phyloP scores from a whole-genome alignment of 1,284 basidiomycete genomes.

The Paramarasmius palmivorus region DNA sequence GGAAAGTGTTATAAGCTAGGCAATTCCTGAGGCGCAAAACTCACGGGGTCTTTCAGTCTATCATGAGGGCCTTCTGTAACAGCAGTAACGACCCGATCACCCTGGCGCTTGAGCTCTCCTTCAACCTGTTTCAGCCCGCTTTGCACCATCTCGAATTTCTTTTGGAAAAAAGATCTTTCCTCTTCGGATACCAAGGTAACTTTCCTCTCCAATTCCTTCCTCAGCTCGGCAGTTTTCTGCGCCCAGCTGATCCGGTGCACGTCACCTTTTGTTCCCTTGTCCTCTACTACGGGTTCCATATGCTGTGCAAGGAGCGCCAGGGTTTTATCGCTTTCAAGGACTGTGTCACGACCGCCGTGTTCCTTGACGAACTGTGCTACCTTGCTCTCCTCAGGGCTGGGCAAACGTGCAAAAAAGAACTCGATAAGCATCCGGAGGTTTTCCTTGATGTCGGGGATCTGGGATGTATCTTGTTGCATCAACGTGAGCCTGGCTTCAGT shows the following conservation, averaged over 20 bases:
- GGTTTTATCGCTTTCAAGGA: conserved; percentile 5
- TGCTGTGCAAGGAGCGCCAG: conserved; percentile 1
- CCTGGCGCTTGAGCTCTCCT: background rate
- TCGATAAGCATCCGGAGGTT: background rate
- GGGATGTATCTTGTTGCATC: background rate
- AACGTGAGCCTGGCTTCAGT: background rate
- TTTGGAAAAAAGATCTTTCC: conserved; percentile 3
- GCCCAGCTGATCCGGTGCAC: background rate
- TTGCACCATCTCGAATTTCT: conserved; percentile 1
- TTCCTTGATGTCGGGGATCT: too few species aligned
- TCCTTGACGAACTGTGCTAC: background rate
- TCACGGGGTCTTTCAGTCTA: conserved; percentile 6
- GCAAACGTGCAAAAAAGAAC: background rate
- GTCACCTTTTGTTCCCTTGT: background rate
- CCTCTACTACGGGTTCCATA: background rate
- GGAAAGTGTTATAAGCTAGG: background rate
- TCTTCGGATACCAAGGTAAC: conserved; percentile 2
- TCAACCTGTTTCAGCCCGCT: conserved; percentile 2
- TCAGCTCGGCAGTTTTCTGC: background rate
- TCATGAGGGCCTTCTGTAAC: conserved; percentile 9
- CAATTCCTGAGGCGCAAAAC: background rate
- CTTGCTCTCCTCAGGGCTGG: conserved; percentile 8
- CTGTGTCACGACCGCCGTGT: background rate
- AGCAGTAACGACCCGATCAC: conserved; percentile 7
- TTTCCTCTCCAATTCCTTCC: conserved; percentile 2